Conservation (phyloP, 345 rosid species). For the Bretschneidera sinensis region DNA sequence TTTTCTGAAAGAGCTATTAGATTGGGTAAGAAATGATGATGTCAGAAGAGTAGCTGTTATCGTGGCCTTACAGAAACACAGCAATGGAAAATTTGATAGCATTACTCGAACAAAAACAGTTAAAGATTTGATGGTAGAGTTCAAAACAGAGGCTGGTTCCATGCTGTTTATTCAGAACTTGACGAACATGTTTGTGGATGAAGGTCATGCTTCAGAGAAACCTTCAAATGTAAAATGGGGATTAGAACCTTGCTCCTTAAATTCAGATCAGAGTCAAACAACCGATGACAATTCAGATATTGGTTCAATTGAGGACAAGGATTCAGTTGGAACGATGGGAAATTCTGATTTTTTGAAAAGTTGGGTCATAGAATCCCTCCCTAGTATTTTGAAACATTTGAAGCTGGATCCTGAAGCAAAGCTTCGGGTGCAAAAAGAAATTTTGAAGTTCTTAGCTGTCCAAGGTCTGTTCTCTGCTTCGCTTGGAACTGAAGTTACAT, state of each 20-base stretch:
- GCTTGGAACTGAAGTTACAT: conserved; percentile 92
- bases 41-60: conserved; percentile 74
- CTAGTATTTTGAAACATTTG: conserved; percentile 61
- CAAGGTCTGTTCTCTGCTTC: conserved; percentile 92
- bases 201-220: conserved; percentile 64
- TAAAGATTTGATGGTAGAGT: conserved; percentile 69
- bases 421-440: conserved; percentile 70
- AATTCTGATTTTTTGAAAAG: conserved; percentile 69
- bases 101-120: conserved; percentile 70
- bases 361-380: conserved; percentile 90
- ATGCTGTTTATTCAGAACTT: conserved; percentile 73
- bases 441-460: conserved; percentile 86
- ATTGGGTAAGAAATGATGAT: conserved; percentile 80
- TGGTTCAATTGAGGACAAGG: conserved; percentile 77
- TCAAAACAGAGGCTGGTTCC: conserved; percentile 78
- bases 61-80: conserved; percentile 82
- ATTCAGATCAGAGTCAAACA: conserved; percentile 95
- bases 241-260: conserved; percentile 28
- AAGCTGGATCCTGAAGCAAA: conserved; percentile 68
- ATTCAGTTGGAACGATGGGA: conserved; percentile 45
- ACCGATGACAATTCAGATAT: conserved; percentile 96
- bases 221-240: conserved; percentile 47
- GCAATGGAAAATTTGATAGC: conserved; percentile 81
- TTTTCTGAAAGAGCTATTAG: conserved; percentile 67
- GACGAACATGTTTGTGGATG: conserved; percentile 80